These are phyloP conservation scores for Phytopythium oedochilum DNA, from an alignment of 352 stramenopile species.

Conservation along the genomic window DNA sequence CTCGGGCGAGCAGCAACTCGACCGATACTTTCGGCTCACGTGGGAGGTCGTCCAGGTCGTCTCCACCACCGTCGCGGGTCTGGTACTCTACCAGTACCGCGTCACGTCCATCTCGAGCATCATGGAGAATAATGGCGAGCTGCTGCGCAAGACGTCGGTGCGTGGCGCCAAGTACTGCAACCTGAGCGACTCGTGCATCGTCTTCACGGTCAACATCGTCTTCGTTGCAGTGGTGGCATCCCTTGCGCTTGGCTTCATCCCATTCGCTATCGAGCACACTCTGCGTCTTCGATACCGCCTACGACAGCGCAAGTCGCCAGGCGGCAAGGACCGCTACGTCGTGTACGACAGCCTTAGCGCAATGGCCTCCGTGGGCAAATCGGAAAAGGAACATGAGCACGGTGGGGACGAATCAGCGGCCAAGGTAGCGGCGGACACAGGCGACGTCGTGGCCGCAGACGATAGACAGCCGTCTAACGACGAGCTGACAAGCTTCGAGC, in stretches of 20 bases:
- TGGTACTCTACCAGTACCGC: constrained; percentile 13
- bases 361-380: not conserved
- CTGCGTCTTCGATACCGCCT: not conserved
- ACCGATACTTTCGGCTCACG: constrained; percentile 20
- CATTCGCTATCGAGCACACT: constrained; percentile 2
- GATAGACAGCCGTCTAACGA: not conserved
- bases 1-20: constrained; percentile 14
- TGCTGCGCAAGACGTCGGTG: constrained; percentile 21
- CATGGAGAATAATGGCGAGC: constrained; percentile 21
- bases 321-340: not conserved
- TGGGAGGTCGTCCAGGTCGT: constrained; percentile 24
- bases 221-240: constrained; percentile 16
- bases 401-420: not conserved
- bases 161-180: constrained; percentile 20
- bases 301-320: not conserved
- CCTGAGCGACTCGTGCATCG: constrained; percentile 22
- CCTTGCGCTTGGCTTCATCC: constrained; percentile 13
- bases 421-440: not conserved
- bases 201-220: constrained; percentile 19
- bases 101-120: constrained; percentile 15
- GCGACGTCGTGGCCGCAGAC: not conserved
- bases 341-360: not conserved
- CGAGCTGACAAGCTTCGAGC: constrained; percentile 16
- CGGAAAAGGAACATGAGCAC: not conserved
- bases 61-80: constrained; percentile 8